These are phyloP conservation scores for Umbelopsis isabellina DNA, from an alignment of 192 early-diverging fungal genomes.

Conservation along the genomic window DNA sequence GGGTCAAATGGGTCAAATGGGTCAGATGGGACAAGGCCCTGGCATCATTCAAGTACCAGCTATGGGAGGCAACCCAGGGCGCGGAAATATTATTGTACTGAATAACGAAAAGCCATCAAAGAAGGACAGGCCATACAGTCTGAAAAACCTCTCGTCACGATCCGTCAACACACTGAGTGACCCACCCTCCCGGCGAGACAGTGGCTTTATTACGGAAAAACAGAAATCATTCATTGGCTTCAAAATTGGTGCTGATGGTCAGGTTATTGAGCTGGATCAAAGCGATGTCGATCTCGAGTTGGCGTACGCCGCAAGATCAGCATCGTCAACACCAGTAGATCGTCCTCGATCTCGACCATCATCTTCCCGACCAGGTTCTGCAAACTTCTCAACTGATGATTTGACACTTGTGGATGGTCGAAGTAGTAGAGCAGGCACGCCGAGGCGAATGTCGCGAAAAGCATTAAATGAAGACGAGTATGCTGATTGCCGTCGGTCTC, in stretches of 20 bases:
- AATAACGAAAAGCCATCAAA: constrained; percentile 31
- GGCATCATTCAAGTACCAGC: constrained; percentile 15
- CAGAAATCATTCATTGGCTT: constrained; percentile 25
- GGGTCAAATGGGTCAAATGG: not conserved
- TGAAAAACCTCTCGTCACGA: constrained; percentile 11
- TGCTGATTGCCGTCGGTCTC: not conserved
- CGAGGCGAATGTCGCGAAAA: not conserved
- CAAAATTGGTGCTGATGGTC: constrained; percentile 25
- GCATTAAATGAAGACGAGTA: constrained; percentile 8
- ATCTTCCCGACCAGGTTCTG: not conserved
- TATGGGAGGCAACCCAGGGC: not conserved
- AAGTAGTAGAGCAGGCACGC: not conserved
- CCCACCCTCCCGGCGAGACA: constrained; percentile 2
- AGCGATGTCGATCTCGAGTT: constrained; percentile 21
- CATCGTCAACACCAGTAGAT: not conserved
- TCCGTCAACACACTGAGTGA: constrained; percentile 1
- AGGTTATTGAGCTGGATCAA: constrained; percentile 20
- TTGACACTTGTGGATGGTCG: constrained; percentile 7
- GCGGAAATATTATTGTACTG: constrained; percentile 25
- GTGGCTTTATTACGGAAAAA: not conserved
- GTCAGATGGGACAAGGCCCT: constrained; percentile 16
- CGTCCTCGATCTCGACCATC: constrained; percentile 14
- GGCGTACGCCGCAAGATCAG: not conserved
- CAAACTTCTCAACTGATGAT: constrained; percentile 7
- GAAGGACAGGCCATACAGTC: constrained; percentile 3